phyloP scores from a whole-genome alignment of 495 filamentous ascomycete genomes.

The Penicillium psychrofluorescens region DNA sequence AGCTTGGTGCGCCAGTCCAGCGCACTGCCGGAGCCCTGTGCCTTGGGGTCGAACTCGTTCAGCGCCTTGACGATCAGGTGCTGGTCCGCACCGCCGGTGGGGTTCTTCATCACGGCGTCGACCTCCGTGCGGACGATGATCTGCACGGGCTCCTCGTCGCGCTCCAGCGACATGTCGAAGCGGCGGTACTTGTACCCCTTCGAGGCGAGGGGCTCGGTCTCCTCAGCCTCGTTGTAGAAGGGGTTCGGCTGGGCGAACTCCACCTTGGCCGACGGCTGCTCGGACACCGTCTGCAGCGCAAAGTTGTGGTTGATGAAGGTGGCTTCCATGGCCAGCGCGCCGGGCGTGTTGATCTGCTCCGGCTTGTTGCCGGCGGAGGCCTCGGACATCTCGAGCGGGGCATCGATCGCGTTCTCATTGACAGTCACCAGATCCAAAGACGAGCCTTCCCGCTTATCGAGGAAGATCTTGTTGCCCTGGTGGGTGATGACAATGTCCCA shows the following conservation, averaged over 20 bases:
- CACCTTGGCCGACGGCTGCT: slow-evolving; percentile 68
- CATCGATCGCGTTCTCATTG: slow-evolving; percentile 98
- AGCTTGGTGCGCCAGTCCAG: slow-evolving; percentile 96
- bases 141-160: slow-evolving; percentile 83
- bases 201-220: slow-evolving; percentile 84
- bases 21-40: slow-evolving; percentile 86
- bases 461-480: slow-evolving; percentile 91
- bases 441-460: slow-evolving; percentile 93
- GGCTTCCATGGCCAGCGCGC: slow-evolving; percentile 86
- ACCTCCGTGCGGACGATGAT: slow-evolving; percentile 93
- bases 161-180: slow-evolving; percentile 89
- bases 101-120: slow-evolving; percentile 91
- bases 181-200: slow-evolving; percentile 98
- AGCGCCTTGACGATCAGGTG: slow-evolving; percentile 89
- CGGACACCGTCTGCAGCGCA: slow-evolving; percentile 82
- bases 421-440: slow-evolving; percentile 95
- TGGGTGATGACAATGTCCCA: slow-evolving; percentile 93
- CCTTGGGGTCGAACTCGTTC: slow-evolving; percentile 98
- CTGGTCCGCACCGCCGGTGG: slow-evolving; percentile 79
- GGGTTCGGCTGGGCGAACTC: slow-evolving; percentile 85
- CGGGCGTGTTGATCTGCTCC: slow-evolving; percentile 86
- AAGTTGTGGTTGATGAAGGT: slow-evolving; percentile 99
- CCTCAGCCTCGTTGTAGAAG: slow-evolving; percentile 91
- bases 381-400: slow-evolving; percentile 83
- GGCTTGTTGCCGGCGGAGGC: slow-evolving; percentile 58